Evolutionary conservation across 768 basidiomycete species (phyloP).

Genomic region (Tylopilus intermedius): DNA sequence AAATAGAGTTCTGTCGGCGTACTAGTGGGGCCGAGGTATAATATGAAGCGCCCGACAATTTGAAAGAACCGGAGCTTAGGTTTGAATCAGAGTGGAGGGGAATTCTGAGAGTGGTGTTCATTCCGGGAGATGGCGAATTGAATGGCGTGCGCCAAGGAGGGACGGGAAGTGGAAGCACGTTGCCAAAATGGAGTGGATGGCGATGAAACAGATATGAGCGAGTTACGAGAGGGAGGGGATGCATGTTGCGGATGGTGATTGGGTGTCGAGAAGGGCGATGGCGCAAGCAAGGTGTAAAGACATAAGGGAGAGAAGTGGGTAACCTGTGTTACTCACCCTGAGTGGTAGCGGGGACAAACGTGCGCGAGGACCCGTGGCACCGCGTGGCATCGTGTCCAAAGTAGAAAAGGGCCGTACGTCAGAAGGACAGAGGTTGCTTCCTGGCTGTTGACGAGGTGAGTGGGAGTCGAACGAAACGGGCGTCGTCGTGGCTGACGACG

Average conservation of each 20-base stretch:
- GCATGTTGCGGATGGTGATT: conserved; percentile 27
- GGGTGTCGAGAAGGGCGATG: conserved; percentile 13
- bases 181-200: conserved; percentile 1
- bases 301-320: conserved; percentile 1
- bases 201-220: conserved; percentile 8
- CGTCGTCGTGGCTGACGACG: conserved; percentile 11
- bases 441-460: conserved; percentile 18
- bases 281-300: conserved; percentile 2
- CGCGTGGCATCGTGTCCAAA: conserved; percentile 17
- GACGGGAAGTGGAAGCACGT: conserved; percentile 15
- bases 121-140: conserved; percentile 3
- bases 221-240: conserved; percentile 16
- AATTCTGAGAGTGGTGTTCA: neutral
- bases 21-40: neutral
- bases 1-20: conserved; percentile 15
- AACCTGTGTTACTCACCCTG: neutral
- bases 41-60: conserved; percentile 14
- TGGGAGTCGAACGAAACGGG: neutral
- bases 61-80: conserved; percentile 19
- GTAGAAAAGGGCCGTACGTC: conserved; percentile 26
- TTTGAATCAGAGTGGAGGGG: neutral
- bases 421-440: conserved; percentile 10
- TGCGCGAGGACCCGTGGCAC: conserved; percentile 35
- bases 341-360: conserved; percentile 29
- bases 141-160: neutral